Evolutionary conservation across 2,329 filamentous ascomycete species (phyloP).

Genomic region (Volutella citrinella): DNA sequence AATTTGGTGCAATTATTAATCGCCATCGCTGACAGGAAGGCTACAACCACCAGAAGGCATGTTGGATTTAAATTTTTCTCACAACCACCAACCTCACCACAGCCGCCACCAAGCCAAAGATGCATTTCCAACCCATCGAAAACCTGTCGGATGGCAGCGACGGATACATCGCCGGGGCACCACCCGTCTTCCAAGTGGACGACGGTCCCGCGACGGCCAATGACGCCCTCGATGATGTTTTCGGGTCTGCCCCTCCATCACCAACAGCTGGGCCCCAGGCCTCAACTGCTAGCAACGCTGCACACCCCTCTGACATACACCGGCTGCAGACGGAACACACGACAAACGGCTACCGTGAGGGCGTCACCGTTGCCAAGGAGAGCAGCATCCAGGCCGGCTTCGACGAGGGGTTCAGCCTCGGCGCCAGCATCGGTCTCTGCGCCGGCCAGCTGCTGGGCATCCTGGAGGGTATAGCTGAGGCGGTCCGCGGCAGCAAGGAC

Average conservation of each 20-base stretch:
- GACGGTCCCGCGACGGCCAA: constrained; percentile 11
- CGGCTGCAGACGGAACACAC: constrained; percentile 73
- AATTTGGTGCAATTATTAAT: no score
- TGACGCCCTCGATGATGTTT: constrained; percentile 36
- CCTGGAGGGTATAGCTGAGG: constrained; percentile 66
- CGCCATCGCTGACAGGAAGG: no score
- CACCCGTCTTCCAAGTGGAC: constrained; percentile 11
- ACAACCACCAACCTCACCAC: constrained; percentile 7
- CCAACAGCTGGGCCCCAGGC: constrained; percentile 12
- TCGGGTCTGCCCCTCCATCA: constrained; percentile 27
- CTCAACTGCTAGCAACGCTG: constrained; percentile 5
- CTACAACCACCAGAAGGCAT: no score
- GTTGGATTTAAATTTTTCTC: no score
- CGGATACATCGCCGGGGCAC: constrained; percentile 19
- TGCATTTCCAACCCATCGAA: constrained; percentile 35
- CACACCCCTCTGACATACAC: constrained; percentile 62
- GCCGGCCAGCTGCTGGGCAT: constrained; percentile 75
- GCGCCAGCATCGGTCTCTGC: constrained; percentile 72
- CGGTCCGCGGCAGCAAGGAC: constrained; percentile 33
- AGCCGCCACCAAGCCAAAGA: no score
- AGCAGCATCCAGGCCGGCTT: constrained; percentile 81
- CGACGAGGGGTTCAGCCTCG: constrained; percentile 84
- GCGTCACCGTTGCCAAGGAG: constrained; percentile 73
- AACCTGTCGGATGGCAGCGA: constrained; percentile 25
- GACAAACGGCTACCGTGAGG: constrained; percentile 88